A percentile compares a stretch with the other conserved stretches of the same genome.
phyloP scores from a whole-genome alignment of 306 rosid genomes.

The Trifolium fragiferum region DNA sequence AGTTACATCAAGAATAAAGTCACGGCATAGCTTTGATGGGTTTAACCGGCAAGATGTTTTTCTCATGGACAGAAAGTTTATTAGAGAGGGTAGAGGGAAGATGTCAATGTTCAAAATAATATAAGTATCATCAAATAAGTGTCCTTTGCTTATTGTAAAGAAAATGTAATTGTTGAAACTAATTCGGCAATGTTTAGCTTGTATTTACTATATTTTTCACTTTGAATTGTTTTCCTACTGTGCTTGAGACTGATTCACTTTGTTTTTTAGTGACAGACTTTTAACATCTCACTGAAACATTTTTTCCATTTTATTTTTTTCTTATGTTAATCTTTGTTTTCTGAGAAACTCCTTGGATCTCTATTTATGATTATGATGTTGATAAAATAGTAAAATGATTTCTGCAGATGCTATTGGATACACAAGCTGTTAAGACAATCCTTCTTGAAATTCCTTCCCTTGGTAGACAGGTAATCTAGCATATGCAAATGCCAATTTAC shows the following conservation, averaged over 20 bases:
- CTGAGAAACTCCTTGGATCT: constrained; percentile 24
- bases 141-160: constrained; percentile 4
- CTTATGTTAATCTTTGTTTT: constrained; percentile 16
- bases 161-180: neutral
- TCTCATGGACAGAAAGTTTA: constrained; percentile 2
- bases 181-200: too few species aligned
- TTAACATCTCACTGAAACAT: constrained; percentile 5
- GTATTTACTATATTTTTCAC: neutral
- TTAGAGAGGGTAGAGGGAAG: constrained; percentile 1
- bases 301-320: constrained; percentile 9
- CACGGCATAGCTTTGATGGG: constrained; percentile 20
- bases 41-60: constrained; percentile 21
- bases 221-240: neutral
- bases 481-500: constrained; percentile 25
- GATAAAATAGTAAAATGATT: constrained; percentile 40
- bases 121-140: neutral
- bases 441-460: constrained; percentile 97
- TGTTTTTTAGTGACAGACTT: neutral
- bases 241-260: constrained; percentile 22
- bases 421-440: constrained; percentile 98
- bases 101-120: neutral
- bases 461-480: constrained; percentile 83
- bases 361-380: constrained; percentile 27
- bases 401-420: constrained; percentile 93
- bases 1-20: constrained; percentile 23